These are phyloP conservation scores for Hibiscus syriacus DNA, from an alignment of 345 rosid genomes.

Conservation along the genomic window DNA sequence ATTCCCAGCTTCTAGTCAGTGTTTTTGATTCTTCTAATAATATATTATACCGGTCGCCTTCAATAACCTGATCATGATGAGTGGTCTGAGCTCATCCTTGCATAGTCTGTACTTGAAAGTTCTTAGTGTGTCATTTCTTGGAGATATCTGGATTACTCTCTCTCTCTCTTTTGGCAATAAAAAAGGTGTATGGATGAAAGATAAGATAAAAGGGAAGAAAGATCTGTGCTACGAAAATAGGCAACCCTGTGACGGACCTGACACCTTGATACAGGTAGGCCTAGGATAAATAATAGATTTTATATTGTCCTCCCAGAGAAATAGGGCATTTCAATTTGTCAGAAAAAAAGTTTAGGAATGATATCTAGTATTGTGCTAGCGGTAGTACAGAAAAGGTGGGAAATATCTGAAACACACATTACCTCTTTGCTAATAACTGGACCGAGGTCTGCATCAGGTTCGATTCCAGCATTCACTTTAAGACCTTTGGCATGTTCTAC, in stretches of 20 bases:
- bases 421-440: slow-evolving; percentile 95
- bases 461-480: slow-evolving; percentile 83
- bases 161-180: background rate
- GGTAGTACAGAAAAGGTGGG: background rate
- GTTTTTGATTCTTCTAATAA: background rate
- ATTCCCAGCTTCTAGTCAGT: background rate
- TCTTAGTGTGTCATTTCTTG: background rate
- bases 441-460: slow-evolving; percentile 86
- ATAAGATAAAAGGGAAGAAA: background rate
- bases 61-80: background rate
- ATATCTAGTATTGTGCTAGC: background rate
- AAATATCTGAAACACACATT: background rate
- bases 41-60: background rate
- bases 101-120: background rate
- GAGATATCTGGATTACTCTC: background rate
- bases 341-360: background rate
- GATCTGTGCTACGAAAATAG: background rate
- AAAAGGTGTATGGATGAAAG: background rate
- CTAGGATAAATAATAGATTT: background rate
- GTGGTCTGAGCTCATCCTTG: background rate
- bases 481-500: slow-evolving; percentile 69
- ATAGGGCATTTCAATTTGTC: background rate
- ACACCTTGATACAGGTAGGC: background rate
- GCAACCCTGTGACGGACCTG: background rate
- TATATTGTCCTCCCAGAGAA: background rate